Percentiles rank a stretch among this genome's conserved stretches.
Conservation (phyloP, 305 asterid genomes). For the Solanum hybrid region DNA sequence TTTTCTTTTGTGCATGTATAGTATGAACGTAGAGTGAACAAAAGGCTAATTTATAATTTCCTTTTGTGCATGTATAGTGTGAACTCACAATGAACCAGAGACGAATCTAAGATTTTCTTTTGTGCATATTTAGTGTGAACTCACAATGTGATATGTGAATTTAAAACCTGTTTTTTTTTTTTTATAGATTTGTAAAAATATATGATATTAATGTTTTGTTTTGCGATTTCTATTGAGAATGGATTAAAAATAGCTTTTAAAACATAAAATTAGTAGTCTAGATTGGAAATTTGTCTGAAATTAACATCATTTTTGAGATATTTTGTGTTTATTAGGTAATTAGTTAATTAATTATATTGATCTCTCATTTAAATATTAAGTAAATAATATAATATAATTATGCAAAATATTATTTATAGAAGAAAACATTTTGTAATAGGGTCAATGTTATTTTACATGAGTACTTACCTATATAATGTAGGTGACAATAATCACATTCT, state of each 20-base stretch:
- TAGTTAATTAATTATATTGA: background rate
- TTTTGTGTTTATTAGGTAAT: background rate
- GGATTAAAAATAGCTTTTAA: background rate
- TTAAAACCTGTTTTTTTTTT: background rate
- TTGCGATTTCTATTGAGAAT: background rate
- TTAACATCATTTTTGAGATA: background rate
- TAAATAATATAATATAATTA: background rate
- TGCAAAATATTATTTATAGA: background rate
- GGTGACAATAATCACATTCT: background rate
- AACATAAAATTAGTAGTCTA: background rate
- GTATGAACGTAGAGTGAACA: background rate
- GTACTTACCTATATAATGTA: background rate
- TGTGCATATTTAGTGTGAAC: background rate
- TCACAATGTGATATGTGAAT: background rate
- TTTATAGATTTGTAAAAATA: background rate
- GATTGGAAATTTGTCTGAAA: background rate
- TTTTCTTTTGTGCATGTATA: background rate
- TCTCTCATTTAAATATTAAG: background rate
- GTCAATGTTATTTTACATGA: background rate
- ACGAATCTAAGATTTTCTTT: background rate
- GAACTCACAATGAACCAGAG: background rate
- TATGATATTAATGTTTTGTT: background rate
- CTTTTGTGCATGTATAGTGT: background rate
- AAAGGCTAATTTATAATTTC: background rate
- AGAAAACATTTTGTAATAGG: background rate